These are phyloP conservation scores for Xylariaceae sp. DNA, from an alignment of 2,329 filamentous ascomycete genomes.

Conservation along the genomic window DNA sequence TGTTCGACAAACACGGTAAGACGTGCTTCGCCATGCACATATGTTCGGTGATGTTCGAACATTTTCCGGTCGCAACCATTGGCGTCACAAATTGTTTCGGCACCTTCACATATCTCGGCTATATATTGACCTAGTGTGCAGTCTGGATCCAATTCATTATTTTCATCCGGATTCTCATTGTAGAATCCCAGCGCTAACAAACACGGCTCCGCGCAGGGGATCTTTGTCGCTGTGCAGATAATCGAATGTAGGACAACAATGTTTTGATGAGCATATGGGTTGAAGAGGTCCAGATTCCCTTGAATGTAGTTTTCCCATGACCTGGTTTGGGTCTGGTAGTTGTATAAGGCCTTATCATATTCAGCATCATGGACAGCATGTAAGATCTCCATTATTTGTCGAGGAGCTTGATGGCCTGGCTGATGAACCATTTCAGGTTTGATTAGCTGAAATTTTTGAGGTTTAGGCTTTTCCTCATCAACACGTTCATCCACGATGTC, in stretches of 20 bases:
- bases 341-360: slow-evolving; percentile 90
- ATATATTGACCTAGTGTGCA: slow-evolving; percentile 94
- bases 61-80: slow-evolving; percentile 86
- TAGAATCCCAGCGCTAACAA: slow-evolving; percentile 92
- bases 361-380: slow-evolving; percentile 95
- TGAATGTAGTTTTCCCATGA: slow-evolving; percentile 96
- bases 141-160: slow-evolving; percentile 70
- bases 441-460: slow-evolving; percentile 81
- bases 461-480: slow-evolving; percentile 57
- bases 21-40: slow-evolving; percentile 92
- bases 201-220: slow-evolving; percentile 87
- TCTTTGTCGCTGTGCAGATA: slow-evolving; percentile 88
- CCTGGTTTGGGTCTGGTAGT: slow-evolving; percentile 88
- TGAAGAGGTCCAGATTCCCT: slow-evolving; percentile 83
- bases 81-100: slow-evolving; percentile 71
- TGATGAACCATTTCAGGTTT: slow-evolving; percentile 93
- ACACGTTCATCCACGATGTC: slow-evolving; percentile 53
- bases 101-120: slow-evolving; percentile 77
- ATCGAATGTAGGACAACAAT: slow-evolving; percentile 92
- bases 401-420: slow-evolving; percentile 72
- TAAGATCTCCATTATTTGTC: slow-evolving; percentile 86
- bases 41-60: slow-evolving; percentile 91
- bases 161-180: slow-evolving; percentile 70
- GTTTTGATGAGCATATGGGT: slow-evolving; percentile 93
- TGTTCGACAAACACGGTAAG: slow-evolving; percentile 87